phyloP scores from a whole-genome alignment of 164 flowering plant genomes.

The Malania oleifera region DNA sequence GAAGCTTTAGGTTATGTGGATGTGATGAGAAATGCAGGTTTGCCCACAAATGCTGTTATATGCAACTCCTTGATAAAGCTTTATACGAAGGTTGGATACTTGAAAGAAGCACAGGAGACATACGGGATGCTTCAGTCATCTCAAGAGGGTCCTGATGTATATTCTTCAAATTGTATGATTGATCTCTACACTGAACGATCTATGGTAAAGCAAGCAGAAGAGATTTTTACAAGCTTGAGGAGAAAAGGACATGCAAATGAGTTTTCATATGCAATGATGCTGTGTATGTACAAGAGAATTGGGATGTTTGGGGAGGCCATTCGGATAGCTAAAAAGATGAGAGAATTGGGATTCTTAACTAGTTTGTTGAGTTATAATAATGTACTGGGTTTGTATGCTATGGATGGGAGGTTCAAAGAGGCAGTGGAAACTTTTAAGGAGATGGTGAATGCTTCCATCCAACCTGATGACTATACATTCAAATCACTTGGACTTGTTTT shows the following conservation, averaged over 20 bases:
- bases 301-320: constrained; percentile 59
- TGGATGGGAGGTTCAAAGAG: constrained; percentile 64
- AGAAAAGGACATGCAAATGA: constrained; percentile 69
- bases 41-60: constrained; percentile 54
- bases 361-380: constrained; percentile 71
- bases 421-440: constrained; percentile 56
- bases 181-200: constrained; percentile 68
- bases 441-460: constrained; percentile 48
- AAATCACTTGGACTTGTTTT: constrained; percentile 59
- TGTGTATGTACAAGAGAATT: constrained; percentile 75
- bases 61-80: constrained; percentile 83
- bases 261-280: constrained; percentile 87
- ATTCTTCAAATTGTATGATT: constrained; percentile 88
- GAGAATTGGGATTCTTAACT: constrained; percentile 51
- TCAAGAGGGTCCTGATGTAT: constrained; percentile 52
- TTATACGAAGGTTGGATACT: constrained; percentile 74
- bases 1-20: constrained; percentile 48
- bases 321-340: constrained; percentile 60
- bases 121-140: constrained; percentile 48
- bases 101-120: constrained; percentile 72
- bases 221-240: constrained; percentile 52
- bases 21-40: constrained; percentile 54
- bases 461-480: constrained; percentile 81
- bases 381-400: constrained; percentile 58
- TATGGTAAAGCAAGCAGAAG: constrained; percentile 72